A percentile compares a stretch with the other conserved stretches of the same genome.
Conservation (phyloP, 805 yeast genomes). For the Kuraishia piskuri region DNA sequence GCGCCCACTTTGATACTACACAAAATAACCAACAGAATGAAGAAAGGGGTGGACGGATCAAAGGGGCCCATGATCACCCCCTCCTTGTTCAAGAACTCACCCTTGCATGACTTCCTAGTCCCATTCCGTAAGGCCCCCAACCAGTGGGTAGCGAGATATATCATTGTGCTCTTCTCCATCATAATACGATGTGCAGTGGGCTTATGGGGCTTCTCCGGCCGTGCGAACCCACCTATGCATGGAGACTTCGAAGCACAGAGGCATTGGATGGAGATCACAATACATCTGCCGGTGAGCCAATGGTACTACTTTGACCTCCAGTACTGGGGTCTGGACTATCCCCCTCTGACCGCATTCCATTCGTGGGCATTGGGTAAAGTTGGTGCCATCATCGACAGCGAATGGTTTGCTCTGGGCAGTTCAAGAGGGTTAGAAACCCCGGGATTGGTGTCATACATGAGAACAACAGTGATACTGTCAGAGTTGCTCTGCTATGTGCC, state of each 20-base stretch:
- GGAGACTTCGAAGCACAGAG: slow-evolving; percentile 98
- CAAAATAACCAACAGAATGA: background rate
- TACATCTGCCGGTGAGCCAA: slow-evolving; percentile 54
- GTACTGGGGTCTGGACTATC: slow-evolving; percentile 97
- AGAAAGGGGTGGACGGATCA: background rate
- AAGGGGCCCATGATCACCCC: background rate
- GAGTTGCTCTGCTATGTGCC: slow-evolving; percentile 74
- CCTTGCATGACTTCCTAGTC: slow-evolving; percentile 67
- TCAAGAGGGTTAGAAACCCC: slow-evolving; percentile 72
- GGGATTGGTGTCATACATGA: slow-evolving; percentile 75
- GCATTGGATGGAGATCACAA: slow-evolving; percentile 95
- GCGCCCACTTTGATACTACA: too few relatives aligned
- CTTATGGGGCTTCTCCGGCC: slow-evolving; percentile 81
- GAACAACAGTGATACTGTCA: slow-evolving; percentile 67
- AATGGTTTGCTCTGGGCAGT: slow-evolving; percentile 66
- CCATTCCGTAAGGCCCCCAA: slow-evolving; percentile 75
- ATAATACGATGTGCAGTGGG: slow-evolving; percentile 81
- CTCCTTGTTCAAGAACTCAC: slow-evolving; percentile 37
- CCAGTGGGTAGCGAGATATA: slow-evolving; percentile 86
- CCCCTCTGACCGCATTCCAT: slow-evolving; percentile 93
- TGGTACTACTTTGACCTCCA: slow-evolving; percentile 90
- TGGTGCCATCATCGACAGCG: slow-evolving; percentile 52
- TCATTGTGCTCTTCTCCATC: slow-evolving; percentile 62
- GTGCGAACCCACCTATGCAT: slow-evolving; percentile 60
- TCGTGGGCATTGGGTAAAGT: slow-evolving; percentile 71